Conservation (phyloP, 805 yeast species). For the Pichia heedii region DNA sequence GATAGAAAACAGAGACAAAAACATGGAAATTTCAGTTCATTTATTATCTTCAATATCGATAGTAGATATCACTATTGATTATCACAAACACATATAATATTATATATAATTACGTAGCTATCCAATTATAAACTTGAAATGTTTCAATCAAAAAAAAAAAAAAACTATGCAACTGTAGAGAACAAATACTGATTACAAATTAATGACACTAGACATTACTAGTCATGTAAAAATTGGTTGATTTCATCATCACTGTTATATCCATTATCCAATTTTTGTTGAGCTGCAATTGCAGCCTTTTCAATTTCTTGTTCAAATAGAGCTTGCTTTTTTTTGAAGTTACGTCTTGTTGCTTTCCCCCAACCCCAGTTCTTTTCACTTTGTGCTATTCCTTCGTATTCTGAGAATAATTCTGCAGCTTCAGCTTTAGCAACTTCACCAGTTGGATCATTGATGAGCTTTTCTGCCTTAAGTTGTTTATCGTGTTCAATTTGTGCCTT, state of each 20-base stretch:
- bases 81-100: no score
- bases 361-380: slow-evolving; percentile 56
- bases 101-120: no score
- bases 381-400: slow-evolving; percentile 7
- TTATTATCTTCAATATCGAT: no score
- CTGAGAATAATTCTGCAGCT: slow-evolving; percentile 18
- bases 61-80: no score
- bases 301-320: slow-evolving; percentile 42
- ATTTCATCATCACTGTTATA: slow-evolving; percentile 58
- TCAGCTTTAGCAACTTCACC: slow-evolving; percentile 19
- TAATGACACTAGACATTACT: no score
- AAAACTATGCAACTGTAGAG: no score
- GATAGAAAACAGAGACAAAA: no score
- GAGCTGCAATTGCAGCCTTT: slow-evolving; percentile 30
- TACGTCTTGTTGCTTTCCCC: slow-evolving; percentile 68
- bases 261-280: slow-evolving; percentile 11
- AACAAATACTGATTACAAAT: no score
- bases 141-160: no score
- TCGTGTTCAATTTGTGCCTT: slow-evolving; percentile 40
- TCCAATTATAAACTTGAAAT: no score
- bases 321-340: slow-evolving; percentile 46
- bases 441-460: slow-evolving; percentile 27
- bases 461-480: slow-evolving; percentile 31
- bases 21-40: no score
- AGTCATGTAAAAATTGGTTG: slow-evolving; percentile 57